A percentile compares a stretch with the other conserved stretches of the same genome.
These are phyloP conservation scores for Apocynum venetum DNA, from an alignment of 257 asterid genomes.

Conservation along the genomic window DNA sequence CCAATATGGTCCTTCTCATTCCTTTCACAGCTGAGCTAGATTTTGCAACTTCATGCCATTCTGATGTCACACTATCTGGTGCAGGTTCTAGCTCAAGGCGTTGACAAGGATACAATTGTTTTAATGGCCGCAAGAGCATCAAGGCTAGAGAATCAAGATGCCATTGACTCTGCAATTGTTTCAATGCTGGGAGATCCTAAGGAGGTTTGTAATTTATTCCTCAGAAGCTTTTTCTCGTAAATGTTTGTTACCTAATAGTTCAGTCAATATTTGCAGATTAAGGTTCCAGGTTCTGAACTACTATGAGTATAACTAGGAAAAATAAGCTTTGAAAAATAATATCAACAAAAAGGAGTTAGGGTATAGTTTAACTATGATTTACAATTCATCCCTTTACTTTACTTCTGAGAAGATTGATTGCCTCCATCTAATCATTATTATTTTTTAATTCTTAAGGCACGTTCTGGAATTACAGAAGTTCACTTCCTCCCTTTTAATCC, in stretches of 20 bases:
- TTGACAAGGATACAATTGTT: constrained; percentile 31
- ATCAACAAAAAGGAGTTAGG: background rate
- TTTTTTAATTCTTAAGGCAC: constrained; percentile 18
- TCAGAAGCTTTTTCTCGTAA: background rate
- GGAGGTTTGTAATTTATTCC: constrained; percentile 23
- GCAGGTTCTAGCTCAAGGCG: constrained; percentile 30
- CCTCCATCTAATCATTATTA: background rate
- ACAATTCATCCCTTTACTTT: background rate
- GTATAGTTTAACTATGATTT: background rate
- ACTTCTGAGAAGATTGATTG: background rate
- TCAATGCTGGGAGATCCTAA: constrained; percentile 40
- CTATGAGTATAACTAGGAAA: background rate
- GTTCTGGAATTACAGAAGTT: constrained; percentile 34
- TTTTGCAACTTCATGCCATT: background rate
- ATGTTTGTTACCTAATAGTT: background rate
- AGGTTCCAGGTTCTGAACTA: background rate
- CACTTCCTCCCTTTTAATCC: constrained; percentile 42
- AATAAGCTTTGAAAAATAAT: background rate
- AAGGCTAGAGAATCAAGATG: constrained; percentile 44
- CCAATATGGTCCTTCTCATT: background rate
- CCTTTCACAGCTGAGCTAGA: background rate
- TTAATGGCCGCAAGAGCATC: constrained; percentile 44
- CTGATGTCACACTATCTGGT: background rate
- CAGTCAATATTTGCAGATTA: background rate
- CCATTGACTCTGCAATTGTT: constrained; percentile 39